Evolutionary conservation across 2,329 filamentous ascomycete genomes (phyloP).

Genomic region (Penicillium sp.): DNA sequence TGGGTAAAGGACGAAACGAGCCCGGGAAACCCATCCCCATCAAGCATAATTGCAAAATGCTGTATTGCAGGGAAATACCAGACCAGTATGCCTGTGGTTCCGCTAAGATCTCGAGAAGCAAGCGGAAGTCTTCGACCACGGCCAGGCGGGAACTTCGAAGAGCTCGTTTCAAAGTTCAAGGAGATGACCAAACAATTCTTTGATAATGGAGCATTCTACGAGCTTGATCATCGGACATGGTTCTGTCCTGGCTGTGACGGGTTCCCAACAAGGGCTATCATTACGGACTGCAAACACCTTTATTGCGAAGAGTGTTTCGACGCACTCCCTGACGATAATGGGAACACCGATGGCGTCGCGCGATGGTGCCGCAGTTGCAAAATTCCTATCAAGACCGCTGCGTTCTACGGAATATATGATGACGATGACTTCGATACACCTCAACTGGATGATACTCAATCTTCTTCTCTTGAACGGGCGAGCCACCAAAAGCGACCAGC

Average conservation of each 20-base stretch:
- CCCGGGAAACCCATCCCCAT: neutral
- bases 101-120: neutral
- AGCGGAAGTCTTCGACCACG: neutral
- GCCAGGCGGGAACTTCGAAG: neutral
- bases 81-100: neutral
- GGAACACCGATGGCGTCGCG: neutral
- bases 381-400: neutral
- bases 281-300: neutral
- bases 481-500: neutral
- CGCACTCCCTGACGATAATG: neutral
- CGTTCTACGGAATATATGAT: neutral
- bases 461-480: neutral
- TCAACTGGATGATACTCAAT: neutral
- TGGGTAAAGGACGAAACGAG: neutral
- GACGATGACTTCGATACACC: neutral
- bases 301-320: neutral
- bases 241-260: neutral
- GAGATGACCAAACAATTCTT: neutral
- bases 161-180: neutral
- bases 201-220: neutral
- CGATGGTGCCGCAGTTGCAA: fast-evolving
- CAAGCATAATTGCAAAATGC: neutral
- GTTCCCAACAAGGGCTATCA: neutral
- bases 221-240: neutral
- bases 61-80: neutral